These are phyloP conservation scores for Solanum rostratum DNA, from an alignment of 257 asterid genomes.

Conservation along the genomic window DNA sequence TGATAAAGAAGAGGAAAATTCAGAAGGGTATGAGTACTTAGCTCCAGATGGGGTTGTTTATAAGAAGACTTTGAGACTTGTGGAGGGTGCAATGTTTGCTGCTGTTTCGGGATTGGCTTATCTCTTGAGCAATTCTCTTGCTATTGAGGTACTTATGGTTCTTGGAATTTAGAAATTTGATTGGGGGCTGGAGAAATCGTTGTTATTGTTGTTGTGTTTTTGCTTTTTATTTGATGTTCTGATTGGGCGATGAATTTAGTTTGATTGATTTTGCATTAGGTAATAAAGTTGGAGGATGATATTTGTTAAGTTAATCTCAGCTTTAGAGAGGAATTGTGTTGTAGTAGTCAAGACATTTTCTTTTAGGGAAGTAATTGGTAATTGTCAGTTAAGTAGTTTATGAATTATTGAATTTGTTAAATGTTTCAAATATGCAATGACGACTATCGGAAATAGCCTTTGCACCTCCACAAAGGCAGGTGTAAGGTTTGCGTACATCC, in stretches of 20 bases:
- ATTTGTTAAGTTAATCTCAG: too few species aligned
- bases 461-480: too few species aligned
- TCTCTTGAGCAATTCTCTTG: constrained; percentile 87
- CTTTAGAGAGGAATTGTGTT: background rate
- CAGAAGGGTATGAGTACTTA: constrained; percentile 50
- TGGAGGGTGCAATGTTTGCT: constrained; percentile 97
- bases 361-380: too few species aligned
- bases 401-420: background rate
- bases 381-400: background rate
- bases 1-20: constrained; percentile 23
- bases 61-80: constrained; percentile 73
- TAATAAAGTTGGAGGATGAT: too few species aligned
- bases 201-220: background rate
- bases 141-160: constrained; percentile 57
- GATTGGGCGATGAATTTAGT: too few species aligned
- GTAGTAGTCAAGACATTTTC: too few species aligned
- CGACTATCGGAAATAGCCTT: background rate
- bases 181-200: background rate
- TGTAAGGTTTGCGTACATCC: too few species aligned
- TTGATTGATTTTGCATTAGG: background rate
- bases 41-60: constrained; percentile 83
- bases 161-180: background rate
- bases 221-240: too few species aligned
- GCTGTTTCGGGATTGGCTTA: constrained; percentile 88
- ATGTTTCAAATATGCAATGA: background rate